Evolutionary conservation across 176 grass and related monocot genomes (phyloP).

Genomic region (Chloris gayana): DNA sequence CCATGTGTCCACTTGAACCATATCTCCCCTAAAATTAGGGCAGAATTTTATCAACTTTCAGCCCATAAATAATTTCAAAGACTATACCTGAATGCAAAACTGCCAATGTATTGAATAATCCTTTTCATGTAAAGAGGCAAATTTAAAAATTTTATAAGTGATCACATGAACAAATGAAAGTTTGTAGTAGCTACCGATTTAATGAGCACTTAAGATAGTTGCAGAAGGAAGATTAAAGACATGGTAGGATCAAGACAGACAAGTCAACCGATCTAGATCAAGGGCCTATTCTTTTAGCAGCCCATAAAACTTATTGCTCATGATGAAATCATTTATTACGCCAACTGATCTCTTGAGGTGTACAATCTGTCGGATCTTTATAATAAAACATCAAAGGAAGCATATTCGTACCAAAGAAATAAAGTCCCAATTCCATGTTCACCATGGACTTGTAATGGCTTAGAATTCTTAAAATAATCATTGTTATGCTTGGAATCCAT

Average conservation of each 20-base stretch:
- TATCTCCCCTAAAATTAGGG: slow-evolving; percentile 77
- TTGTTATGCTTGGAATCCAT: not conserved
- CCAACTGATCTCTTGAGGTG: not conserved
- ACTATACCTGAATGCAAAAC: not conserved
- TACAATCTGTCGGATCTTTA: slow-evolving; percentile 6
- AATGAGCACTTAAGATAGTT: not conserved
- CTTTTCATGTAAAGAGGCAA: not conserved
- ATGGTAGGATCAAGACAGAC: not conserved
- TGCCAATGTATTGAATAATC: not conserved
- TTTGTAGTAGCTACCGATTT: not conserved
- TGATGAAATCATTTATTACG: slow-evolving; percentile 34
- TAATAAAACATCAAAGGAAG: slow-evolving; percentile 24
- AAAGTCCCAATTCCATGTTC: not conserved
- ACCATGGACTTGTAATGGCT: not conserved
- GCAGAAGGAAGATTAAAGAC: slow-evolving; percentile 20
- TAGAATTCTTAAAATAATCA: not conserved
- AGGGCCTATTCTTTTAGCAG: slow-evolving; percentile 24
- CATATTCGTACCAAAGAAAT: slow-evolving; percentile 4
- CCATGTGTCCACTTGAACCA: slow-evolving; percentile 98
- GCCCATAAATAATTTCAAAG: not conserved
- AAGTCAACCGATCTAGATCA: slow-evolving; percentile 29
- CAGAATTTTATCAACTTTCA: not conserved
- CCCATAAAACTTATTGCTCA: slow-evolving; percentile 20
- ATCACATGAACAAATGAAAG: not conserved
- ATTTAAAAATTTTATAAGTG: not conserved